phyloP scores from a whole-genome alignment of 345 rosid genomes.

The Salix purpurea region DNA sequence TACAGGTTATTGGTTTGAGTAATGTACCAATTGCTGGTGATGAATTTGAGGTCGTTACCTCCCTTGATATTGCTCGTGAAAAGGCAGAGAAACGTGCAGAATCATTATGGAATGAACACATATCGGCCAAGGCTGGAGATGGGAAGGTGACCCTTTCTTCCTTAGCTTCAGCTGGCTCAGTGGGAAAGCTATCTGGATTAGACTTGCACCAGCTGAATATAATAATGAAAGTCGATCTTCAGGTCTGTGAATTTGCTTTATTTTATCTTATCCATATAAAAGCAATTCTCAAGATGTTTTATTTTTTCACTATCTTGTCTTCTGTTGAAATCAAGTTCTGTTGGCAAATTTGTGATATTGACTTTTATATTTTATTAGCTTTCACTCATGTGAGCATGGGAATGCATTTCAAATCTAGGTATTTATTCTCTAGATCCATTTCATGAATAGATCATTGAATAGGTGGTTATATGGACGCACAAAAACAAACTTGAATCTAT shows the following conservation, averaged over 20 bases:
- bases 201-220: constrained; percentile 95
- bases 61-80: constrained; percentile 86
- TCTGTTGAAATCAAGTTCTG: neutral
- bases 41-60: constrained; percentile 77
- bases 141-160: constrained; percentile 96
- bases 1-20: constrained; percentile 85
- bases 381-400: neutral
- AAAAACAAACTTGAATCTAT: neutral
- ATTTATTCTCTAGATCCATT: neutral
- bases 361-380: neutral
- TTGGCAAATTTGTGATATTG: neutral
- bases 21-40: constrained; percentile 88
- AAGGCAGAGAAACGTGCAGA: constrained; percentile 71
- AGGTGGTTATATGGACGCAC: neutral
- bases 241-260: constrained; percentile 44
- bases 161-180: constrained; percentile 82
- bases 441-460: neutral
- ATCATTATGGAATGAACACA: constrained; percentile 67
- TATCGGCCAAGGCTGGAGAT: constrained; percentile 92
- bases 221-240: constrained; percentile 89
- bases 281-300: neutral
- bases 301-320: neutral
- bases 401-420: neutral
- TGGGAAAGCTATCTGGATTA: constrained; percentile 76
- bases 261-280: neutral